Evolutionary conservation across 352 stramenopile genomes (phyloP).

Genomic region (Thalassiosira delicatula): DNA sequence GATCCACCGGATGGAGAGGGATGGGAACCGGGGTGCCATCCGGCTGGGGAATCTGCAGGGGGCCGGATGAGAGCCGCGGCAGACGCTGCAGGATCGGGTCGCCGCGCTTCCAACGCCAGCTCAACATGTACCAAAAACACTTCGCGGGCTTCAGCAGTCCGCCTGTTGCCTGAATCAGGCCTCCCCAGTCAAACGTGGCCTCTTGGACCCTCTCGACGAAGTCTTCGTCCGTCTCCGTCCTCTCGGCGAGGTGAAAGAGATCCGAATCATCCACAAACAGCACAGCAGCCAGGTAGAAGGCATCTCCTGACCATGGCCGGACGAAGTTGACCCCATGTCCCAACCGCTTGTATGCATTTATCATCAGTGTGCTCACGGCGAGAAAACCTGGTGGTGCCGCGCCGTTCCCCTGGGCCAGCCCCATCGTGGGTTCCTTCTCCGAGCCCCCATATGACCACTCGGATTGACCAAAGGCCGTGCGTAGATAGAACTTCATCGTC

Average conservation of each 20-base stretch:
- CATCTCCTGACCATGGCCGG: background rate
- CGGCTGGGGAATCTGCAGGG: conserved; percentile 2
- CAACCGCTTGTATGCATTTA: background rate
- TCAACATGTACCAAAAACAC: background rate
- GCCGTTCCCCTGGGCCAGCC: background rate
- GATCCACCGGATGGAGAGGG: background rate
- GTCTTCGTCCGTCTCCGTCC: background rate
- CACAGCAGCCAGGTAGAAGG: background rate
- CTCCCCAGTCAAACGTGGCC: background rate
- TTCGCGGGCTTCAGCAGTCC: conserved; percentile 4
- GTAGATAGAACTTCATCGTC: conserved; percentile 25
- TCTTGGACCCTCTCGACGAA: conserved; percentile 1
- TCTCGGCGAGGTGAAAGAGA: background rate
- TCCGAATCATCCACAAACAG: conserved; percentile 30
- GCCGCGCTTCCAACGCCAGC: background rate
- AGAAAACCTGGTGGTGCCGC: background rate
- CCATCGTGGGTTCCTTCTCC: background rate
- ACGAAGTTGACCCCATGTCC: background rate
- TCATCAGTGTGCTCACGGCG: background rate
- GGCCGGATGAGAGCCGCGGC: no score
- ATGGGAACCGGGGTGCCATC: background rate
- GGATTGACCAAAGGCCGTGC: conserved; percentile 5
- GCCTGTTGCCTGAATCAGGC: background rate
- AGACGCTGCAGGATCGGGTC: no score
- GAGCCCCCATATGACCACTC: background rate